These are phyloP conservation scores for Ustilago sp. DNA, from an alignment of 1,284 basidiomycete genomes.

Conservation along the genomic window DNA sequence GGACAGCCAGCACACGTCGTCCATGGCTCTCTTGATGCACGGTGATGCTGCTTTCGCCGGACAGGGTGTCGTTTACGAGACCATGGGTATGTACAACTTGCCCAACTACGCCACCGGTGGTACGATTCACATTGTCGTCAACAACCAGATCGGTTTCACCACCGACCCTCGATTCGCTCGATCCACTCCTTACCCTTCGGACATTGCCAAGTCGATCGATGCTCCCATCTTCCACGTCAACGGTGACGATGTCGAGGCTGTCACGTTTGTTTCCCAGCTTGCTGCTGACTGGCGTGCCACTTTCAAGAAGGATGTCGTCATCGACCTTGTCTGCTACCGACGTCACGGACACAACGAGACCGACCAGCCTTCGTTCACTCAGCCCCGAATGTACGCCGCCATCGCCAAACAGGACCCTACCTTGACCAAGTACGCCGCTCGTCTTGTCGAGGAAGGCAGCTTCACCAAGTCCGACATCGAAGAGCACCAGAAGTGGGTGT, in stretches of 20 bases:
- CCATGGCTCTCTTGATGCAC: conserved; percentile 92
- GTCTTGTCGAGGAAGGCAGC: conserved; percentile 88
- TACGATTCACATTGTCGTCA: conserved; percentile 97
- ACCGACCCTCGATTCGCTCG: conserved; percentile 97
- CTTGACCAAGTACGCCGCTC: conserved; percentile 89
- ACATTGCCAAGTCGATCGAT: conserved; percentile 98
- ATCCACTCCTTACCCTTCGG: conserved; percentile 98
- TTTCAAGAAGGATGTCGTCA: conserved; percentile 98
- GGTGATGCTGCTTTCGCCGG: conserved; percentile 99
- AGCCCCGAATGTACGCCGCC: conserved; percentile 98
- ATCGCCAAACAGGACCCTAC: conserved; percentile 94
- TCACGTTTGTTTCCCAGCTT: conserved; percentile 92
- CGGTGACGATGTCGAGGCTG: conserved; percentile 97
- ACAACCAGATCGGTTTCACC: conserved; percentile 99
- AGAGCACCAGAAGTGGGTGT: conserved; percentile 99
- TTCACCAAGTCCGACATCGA: conserved; percentile 97
- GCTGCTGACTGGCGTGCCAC: conserved; percentile 98
- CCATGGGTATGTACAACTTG: conserved; percentile 97
- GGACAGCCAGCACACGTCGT: conserved; percentile 75
- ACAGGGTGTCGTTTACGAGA: conserved; percentile 98
- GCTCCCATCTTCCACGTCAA: conserved; percentile 99
- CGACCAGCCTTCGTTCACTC: conserved; percentile 98
- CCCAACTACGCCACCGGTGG: conserved; percentile 97
- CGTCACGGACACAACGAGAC: conserved; percentile 99
- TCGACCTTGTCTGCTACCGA: conserved; percentile 99